A percentile compares a stretch with the other conserved stretches of the same genome.
Conservation (phyloP, 1,284 basidiomycete species). For the Pyrrhoderma noxium region DNA sequence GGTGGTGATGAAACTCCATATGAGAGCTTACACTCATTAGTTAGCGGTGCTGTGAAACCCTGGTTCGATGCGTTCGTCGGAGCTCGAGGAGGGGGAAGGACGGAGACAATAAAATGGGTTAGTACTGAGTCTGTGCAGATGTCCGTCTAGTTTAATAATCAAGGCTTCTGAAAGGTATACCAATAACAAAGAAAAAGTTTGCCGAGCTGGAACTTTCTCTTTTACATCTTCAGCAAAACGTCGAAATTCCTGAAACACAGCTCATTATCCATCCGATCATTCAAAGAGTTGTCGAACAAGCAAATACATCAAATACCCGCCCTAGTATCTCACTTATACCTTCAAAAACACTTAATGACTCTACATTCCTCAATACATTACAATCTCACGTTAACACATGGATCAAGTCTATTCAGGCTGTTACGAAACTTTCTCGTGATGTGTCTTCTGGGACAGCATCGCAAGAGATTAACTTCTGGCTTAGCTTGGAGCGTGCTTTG, state of each 20-base stretch:
- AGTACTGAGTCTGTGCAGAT: slow-evolving; percentile 22
- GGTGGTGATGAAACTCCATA: slow-evolving; percentile 90
- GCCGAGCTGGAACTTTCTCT: slow-evolving; percentile 96
- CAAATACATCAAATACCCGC: slow-evolving; percentile 47
- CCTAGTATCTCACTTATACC: slow-evolving; percentile 77
- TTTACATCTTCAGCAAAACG: slow-evolving; percentile 95
- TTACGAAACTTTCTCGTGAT: slow-evolving; percentile 90
- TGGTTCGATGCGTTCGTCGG: slow-evolving; percentile 98
- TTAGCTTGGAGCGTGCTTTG: slow-evolving; percentile 87
- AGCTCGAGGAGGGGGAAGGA: slow-evolving; percentile 71
- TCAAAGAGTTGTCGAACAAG: slow-evolving; percentile 79
- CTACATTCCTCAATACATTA: slow-evolving; percentile 87
- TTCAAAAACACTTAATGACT: slow-evolving; percentile 72
- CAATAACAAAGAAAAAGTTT: slow-evolving; percentile 99
- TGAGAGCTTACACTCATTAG: slow-evolving; percentile 93
- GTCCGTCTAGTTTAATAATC: not conserved
- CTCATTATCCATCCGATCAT: slow-evolving; percentile 90
- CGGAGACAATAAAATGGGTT: slow-evolving; percentile 80
- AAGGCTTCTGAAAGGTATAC: slow-evolving; percentile 57
- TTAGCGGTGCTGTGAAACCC: slow-evolving; percentile 93
- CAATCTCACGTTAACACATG: slow-evolving; percentile 94
- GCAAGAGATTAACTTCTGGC: slow-evolving; percentile 99
- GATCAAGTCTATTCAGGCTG: slow-evolving; percentile 97
- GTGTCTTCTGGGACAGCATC: slow-evolving; percentile 95
- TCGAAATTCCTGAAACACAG: slow-evolving; percentile 96